Percentiles rank a stretch among this genome's conserved stretches.
Conservation (phyloP, 2,329 filamentous ascomycete genomes). For the Pseudogymnoascus sp. region DNA sequence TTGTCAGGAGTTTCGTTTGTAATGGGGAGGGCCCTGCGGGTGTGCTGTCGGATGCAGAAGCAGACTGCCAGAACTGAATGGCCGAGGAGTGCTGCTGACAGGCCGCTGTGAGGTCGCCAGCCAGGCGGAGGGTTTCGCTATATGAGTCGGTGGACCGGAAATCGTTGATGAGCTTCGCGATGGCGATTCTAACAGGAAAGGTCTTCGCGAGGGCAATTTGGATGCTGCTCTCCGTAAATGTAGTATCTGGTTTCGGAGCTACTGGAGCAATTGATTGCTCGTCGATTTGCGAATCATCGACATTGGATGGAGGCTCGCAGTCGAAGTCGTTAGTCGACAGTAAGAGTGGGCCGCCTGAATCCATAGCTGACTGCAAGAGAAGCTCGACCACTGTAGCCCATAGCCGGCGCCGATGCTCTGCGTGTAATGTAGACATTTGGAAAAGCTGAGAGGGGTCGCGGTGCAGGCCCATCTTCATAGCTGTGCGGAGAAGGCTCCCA, state of each 20-base stretch:
- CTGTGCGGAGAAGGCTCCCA: constrained; percentile 40
- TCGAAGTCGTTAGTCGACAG: constrained; percentile 40
- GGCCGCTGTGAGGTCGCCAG: constrained; percentile 34
- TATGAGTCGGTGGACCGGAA: constrained; percentile 36
- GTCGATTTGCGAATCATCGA: constrained; percentile 41
- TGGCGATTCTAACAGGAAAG: constrained; percentile 35
- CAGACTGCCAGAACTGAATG: not conserved
- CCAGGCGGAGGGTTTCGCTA: constrained; percentile 38
- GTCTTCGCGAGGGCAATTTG: constrained; percentile 39
- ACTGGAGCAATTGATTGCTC: constrained; percentile 27
- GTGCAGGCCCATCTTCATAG: constrained; percentile 49
- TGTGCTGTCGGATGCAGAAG: not conserved
- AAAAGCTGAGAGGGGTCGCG: constrained; percentile 43
- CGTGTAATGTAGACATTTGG: constrained; percentile 37
- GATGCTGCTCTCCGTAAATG: constrained; percentile 40
- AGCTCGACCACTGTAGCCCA: constrained; percentile 49
- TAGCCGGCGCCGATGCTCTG: constrained; percentile 45
- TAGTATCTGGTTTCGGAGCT: constrained; percentile 20
- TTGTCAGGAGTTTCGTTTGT: constrained; percentile 40
- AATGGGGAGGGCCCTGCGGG: constrained; percentile 24
- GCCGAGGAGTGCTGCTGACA: not conserved
- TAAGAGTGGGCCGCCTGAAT: constrained; percentile 42
- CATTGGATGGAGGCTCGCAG: constrained; percentile 37
- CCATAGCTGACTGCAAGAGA: constrained; percentile 41
- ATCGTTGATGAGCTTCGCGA: constrained; percentile 40